phyloP scores from a whole-genome alignment of 257 asterid genomes.

The Salvia splendens region DNA sequence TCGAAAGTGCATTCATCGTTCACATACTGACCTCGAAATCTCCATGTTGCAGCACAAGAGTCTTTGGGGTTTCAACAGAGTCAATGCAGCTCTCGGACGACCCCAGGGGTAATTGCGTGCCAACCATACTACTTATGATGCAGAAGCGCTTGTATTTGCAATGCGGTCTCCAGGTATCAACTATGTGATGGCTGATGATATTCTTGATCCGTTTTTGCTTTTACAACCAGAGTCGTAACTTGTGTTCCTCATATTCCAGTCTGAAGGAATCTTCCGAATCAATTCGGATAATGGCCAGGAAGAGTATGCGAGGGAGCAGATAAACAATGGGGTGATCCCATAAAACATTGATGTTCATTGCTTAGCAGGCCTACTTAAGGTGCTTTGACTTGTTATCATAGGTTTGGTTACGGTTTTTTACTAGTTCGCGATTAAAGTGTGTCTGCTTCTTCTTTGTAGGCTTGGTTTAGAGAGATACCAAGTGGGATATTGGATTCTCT shows the following conservation, averaged over 20 bases:
- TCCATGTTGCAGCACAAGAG: slow-evolving; percentile 56
- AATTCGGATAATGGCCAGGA: slow-evolving; percentile 74
- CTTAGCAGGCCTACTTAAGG: slow-evolving; percentile 82
- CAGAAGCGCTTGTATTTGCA: slow-evolving; percentile 71
- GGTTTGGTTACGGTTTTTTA: not conserved
- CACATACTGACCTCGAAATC: slow-evolving; percentile 16
- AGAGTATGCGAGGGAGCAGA: slow-evolving; percentile 62
- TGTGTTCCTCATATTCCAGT: slow-evolving; percentile 37
- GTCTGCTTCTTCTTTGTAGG: slow-evolving; percentile 27
- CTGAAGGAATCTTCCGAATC: slow-evolving; percentile 82
- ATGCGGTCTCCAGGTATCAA: slow-evolving; percentile 78
- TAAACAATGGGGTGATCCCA: slow-evolving; percentile 62
- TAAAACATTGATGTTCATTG: slow-evolving; percentile 77
- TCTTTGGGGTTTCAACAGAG: slow-evolving; percentile 89
- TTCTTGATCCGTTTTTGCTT: not conserved
- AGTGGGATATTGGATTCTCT: slow-evolving; percentile 75
- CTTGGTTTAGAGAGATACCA: slow-evolving; percentile 95
- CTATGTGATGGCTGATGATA: not conserved
- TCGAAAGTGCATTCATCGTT: not conserved
- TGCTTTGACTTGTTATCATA: slow-evolving; percentile 21
- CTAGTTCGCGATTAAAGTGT: not conserved
- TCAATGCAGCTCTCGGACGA: slow-evolving; percentile 95
- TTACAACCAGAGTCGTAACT: not conserved
- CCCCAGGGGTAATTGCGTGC: slow-evolving; percentile 80
- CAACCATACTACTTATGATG: slow-evolving; percentile 87